These are phyloP conservation scores for Vanilla planifolia DNA, from an alignment of 106 monocot species.

Conservation along the genomic window DNA sequence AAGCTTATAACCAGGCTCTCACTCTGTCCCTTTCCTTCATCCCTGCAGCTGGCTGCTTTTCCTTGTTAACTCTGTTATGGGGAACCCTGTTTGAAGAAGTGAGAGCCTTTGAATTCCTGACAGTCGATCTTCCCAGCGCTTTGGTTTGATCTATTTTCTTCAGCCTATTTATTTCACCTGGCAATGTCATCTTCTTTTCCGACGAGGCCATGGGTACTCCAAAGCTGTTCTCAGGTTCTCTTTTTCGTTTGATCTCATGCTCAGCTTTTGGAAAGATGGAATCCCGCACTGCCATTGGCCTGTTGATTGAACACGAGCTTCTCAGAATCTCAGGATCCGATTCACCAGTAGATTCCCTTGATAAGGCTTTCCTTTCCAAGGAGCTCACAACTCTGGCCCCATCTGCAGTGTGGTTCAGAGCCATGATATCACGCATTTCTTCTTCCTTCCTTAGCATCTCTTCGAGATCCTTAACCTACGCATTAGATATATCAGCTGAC, in stretches of 20 bases:
- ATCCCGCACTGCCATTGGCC: slow-evolving; percentile 11
- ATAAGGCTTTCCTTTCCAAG: slow-evolving; percentile 3
- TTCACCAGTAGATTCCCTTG: slow-evolving; percentile 22
- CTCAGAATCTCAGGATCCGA: slow-evolving; percentile 39
- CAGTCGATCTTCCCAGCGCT: slow-evolving; percentile 43
- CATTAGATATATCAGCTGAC: not conserved
- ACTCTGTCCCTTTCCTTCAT: slow-evolving; percentile 32
- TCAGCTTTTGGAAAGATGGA: slow-evolving; percentile 31
- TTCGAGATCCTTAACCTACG: slow-evolving; percentile 53
- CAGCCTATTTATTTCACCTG: slow-evolving; percentile 16
- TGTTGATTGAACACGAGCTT: slow-evolving; percentile 41
- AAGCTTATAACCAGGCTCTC: slow-evolving; percentile 32
- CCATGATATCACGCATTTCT: slow-evolving; percentile 18
- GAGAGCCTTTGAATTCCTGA: slow-evolving; percentile 30
- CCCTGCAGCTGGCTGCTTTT: slow-evolving; percentile 26
- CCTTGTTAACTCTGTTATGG: slow-evolving; percentile 20
- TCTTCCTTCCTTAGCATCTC: slow-evolving; percentile 29
- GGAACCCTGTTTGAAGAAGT: slow-evolving; percentile 16
- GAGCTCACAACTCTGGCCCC: slow-evolving; percentile 20
- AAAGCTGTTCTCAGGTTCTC: slow-evolving; percentile 39
- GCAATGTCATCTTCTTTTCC: slow-evolving; percentile 32
- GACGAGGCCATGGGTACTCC: not conserved
- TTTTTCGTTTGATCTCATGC: slow-evolving; percentile 56
- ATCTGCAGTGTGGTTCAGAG: too few species aligned
- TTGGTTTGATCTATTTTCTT: slow-evolving; percentile 47